These are phyloP conservation scores for Coemansia sp. DNA, from an alignment of 192 early-diverging fungal species.

Conservation along the genomic window DNA sequence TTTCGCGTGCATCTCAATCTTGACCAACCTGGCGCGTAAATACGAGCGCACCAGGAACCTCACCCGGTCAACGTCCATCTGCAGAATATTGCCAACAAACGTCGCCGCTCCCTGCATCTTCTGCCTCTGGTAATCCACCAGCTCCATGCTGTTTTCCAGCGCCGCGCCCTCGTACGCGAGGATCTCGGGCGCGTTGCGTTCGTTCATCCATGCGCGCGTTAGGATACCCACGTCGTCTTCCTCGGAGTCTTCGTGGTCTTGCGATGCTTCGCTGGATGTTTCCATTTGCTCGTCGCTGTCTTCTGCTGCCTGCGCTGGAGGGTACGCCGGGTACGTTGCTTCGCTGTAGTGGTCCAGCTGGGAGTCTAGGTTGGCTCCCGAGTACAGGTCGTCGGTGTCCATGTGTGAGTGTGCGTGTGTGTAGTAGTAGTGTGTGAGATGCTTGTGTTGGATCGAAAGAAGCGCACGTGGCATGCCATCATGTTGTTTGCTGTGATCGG, in stretches of 20 bases:
- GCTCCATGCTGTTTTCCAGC: constrained; percentile 50
- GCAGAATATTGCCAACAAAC: constrained; percentile 29
- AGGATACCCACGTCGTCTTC: constrained; percentile 38
- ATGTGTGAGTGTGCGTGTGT: neutral
- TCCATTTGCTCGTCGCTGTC: constrained; percentile 9
- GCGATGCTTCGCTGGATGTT: neutral
- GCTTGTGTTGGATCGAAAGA: neutral
- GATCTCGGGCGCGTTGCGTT: constrained; percentile 33
- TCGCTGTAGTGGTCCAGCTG: constrained; percentile 14
- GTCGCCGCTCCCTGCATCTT: constrained; percentile 18
- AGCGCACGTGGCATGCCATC: neutral
- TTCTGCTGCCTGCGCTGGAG: neutral
- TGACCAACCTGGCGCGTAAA: constrained; percentile 34
- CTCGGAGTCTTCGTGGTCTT: constrained; percentile 9
- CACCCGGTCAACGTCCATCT: constrained; percentile 44
- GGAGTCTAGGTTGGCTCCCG: constrained; percentile 14
- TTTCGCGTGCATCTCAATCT: constrained; percentile 31
- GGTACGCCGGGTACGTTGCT: neutral
- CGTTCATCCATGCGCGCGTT: constrained; percentile 36
- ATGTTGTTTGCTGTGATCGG: neutral
- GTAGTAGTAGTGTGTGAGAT: neutral
- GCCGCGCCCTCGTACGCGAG: constrained; percentile 40
- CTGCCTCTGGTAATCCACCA: constrained; percentile 40
- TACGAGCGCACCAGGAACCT: constrained; percentile 50
- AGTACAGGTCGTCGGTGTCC: constrained; percentile 23